These are phyloP conservation scores for Cytospora leucostoma DNA, from an alignment of 2,329 filamentous ascomycete genomes.

Conservation along the genomic window DNA sequence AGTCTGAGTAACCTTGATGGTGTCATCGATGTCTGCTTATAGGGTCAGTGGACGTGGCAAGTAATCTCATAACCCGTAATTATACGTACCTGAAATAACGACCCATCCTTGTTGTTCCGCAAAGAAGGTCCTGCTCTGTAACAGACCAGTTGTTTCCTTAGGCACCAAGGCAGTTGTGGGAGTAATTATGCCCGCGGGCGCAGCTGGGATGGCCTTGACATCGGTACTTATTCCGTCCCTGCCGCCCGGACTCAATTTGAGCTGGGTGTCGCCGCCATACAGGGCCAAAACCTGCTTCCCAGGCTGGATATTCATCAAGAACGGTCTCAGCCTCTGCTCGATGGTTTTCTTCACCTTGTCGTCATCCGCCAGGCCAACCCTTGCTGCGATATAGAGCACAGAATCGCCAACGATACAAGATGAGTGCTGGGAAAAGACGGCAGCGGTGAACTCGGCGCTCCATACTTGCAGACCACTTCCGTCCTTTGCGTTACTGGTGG, in stretches of 20 bases:
- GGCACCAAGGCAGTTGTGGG: conserved; percentile 54
- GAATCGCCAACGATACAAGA: conserved; percentile 67
- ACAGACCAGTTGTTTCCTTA: conserved; percentile 52
- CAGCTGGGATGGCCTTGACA: conserved; percentile 52
- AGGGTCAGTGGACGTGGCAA: background rate
- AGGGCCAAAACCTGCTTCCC: conserved; percentile 67
- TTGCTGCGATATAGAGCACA: conserved; percentile 71
- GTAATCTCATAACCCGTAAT: background rate
- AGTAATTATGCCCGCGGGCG: conserved; percentile 48
- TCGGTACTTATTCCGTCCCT: conserved; percentile 72
- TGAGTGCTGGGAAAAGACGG: conserved; percentile 74
- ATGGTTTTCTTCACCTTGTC: conserved; percentile 62
- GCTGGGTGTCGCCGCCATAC: conserved; percentile 47
- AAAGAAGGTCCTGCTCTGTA: conserved; percentile 71
- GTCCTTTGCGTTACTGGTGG: conserved; percentile 36
- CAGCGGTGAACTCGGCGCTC: conserved; percentile 81
- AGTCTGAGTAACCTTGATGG: conserved; percentile 88
- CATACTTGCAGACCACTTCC: conserved; percentile 49
- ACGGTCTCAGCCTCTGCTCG: conserved; percentile 69
- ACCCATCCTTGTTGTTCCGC: conserved; percentile 80
- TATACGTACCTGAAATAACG: conserved; percentile 68
- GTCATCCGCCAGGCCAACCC: conserved; percentile 64
- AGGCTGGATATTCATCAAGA: conserved; percentile 74
- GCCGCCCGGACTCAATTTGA: conserved; percentile 69
- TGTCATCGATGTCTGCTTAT: conserved; percentile 80